Conservation (phyloP, 805 yeast species). For the Wickerhamomyces chambardii region DNA sequence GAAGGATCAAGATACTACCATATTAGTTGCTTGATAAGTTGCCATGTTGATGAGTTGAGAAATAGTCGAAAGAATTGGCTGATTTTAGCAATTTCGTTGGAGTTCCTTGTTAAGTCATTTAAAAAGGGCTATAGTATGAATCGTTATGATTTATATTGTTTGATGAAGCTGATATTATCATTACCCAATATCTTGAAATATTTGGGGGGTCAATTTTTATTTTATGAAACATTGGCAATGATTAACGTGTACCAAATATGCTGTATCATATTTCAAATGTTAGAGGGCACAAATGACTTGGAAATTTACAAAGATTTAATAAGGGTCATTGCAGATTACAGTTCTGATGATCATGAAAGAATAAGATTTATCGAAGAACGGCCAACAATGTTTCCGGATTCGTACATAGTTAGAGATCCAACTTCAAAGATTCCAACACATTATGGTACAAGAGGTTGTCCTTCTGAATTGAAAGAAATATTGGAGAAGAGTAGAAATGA, state of each 20-base stretch:
- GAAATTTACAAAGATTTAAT: not conserved
- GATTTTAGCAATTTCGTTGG: not conserved
- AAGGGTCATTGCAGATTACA: not conserved
- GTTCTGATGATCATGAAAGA: not conserved
- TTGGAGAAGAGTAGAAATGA: not conserved
- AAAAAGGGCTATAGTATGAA: not conserved
- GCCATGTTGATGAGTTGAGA: not conserved
- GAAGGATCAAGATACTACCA: not conserved
- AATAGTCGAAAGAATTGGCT: not conserved
- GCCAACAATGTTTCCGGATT: not conserved
- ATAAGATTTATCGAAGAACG: not conserved
- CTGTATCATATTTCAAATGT: not conserved
- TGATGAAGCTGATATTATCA: not conserved
- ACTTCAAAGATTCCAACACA: no score
- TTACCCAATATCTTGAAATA: not conserved
- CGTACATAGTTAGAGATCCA: not conserved
- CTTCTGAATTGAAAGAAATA: no score
- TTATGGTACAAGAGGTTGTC: no score
- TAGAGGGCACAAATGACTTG: not conserved
- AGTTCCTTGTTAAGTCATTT: not conserved
- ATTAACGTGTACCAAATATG: no score
- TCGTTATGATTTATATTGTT: not conserved
- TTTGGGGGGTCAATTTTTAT: no score
- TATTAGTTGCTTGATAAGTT: not conserved
- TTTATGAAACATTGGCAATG: not conserved